A percentile compares a stretch with the other conserved stretches of the same genome.
phyloP scores from a whole-genome alignment of 1,139 yeast species.

The Kodamaea derodonti region DNA sequence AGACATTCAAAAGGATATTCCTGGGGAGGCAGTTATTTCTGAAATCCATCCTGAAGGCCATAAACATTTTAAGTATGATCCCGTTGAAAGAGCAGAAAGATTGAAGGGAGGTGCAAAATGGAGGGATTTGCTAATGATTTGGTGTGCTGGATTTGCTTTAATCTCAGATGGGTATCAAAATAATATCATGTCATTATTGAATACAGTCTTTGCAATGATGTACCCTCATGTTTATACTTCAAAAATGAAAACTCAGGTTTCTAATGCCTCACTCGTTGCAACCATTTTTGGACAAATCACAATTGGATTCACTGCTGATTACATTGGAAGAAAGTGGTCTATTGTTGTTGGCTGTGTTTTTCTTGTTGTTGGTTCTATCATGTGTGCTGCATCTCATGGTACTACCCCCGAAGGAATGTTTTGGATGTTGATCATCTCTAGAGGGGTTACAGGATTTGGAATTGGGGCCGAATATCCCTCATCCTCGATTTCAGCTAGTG shows the following conservation, averaged over 20 bases:
- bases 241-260: slow-evolving; percentile 50
- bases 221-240: slow-evolving; percentile 44
- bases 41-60: too few relatives aligned
- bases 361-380: slow-evolving; percentile 51
- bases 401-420: slow-evolving; percentile 51
- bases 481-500: slow-evolving; percentile 65
- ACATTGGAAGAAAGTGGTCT: slow-evolving; percentile 57
- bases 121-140: slow-evolving; percentile 38
- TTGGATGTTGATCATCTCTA: slow-evolving; percentile 67
- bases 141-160: slow-evolving; percentile 57
- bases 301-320: slow-evolving; percentile 55
- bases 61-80: slow-evolving; percentile 26
- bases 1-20: too few relatives aligned
- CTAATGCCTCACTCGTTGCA: slow-evolving; percentile 56
- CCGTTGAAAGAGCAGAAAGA: slow-evolving; percentile 29
- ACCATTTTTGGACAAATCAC: slow-evolving; percentile 55
- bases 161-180: slow-evolving; percentile 65
- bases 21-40: too few relatives aligned
- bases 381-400: slow-evolving; percentile 61
- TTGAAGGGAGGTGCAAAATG: slow-evolving; percentile 24
- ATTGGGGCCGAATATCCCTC: slow-evolving; percentile 79
- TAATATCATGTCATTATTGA: slow-evolving; percentile 58
- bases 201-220: slow-evolving; percentile 42
- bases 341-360: slow-evolving; percentile 51
- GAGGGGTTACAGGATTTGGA: slow-evolving; percentile 73